Evolutionary conservation across 805 yeast genomes (phyloP).

Genomic region (Lipomyces sp.): DNA sequence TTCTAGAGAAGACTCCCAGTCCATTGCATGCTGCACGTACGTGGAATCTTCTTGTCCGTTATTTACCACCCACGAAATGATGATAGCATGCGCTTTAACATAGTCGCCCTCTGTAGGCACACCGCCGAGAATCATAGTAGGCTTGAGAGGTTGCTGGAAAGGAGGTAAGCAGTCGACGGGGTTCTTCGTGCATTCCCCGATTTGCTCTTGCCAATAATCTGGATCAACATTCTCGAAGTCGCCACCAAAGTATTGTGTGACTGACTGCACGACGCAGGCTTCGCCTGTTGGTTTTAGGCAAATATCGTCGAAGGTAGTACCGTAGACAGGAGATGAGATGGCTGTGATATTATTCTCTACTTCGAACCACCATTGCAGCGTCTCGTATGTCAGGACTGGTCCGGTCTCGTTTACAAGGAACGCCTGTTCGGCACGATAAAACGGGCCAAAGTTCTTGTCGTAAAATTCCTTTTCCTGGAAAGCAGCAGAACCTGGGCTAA

Average conservation of each 20-base stretch:
- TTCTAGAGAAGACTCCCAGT: constrained; percentile 75
- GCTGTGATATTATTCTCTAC: constrained; percentile 57
- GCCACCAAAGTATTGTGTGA: constrained; percentile 83
- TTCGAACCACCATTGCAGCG: constrained; percentile 84
- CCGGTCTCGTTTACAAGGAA: constrained; percentile 69
- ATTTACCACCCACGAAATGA: constrained; percentile 66
- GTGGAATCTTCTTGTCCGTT: constrained; percentile 48
- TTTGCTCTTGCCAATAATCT: constrained; percentile 52
- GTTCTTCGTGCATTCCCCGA: constrained; percentile 62
- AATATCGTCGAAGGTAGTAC: constrained; percentile 53
- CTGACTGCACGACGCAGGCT: constrained; percentile 78
- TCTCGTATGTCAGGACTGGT: constrained; percentile 64
- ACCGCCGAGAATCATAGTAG: constrained; percentile 68
- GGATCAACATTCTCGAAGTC: constrained; percentile 50
- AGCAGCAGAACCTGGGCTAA: constrained; percentile 70
- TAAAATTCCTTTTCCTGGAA: constrained; percentile 62
- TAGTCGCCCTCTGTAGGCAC: constrained; percentile 42
- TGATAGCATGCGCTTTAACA: constrained; percentile 67
- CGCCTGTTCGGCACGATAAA: constrained; percentile 82
- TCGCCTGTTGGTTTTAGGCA: constrained; percentile 84
- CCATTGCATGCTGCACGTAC: constrained; percentile 46
- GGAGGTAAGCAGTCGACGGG: constrained; percentile 89
- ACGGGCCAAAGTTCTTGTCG: constrained; percentile 84
- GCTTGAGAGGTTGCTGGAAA: constrained; percentile 85
- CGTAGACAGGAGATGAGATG: constrained; percentile 33